These are phyloP conservation scores for Chaetoceros tenuissimus DNA, from an alignment of 108 stramenopile genomes.

Conservation along the genomic window DNA sequence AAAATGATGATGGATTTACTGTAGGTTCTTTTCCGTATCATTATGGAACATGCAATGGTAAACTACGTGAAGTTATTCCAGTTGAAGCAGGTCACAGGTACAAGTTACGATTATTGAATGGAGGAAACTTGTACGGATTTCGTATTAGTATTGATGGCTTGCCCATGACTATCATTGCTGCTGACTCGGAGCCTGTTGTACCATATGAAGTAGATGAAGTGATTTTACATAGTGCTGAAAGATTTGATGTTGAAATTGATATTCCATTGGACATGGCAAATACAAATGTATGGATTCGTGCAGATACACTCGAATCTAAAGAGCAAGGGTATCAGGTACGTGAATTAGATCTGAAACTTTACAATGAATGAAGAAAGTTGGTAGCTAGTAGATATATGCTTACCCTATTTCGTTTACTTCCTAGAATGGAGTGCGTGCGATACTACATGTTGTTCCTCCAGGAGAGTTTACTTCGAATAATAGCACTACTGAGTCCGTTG, in stretches of 20 bases:
- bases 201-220: slow-evolving; percentile 11
- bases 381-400: neutral
- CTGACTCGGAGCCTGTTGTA: slow-evolving; percentile 13
- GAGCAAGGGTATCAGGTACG: slow-evolving; percentile 11
- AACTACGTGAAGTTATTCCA: slow-evolving; percentile 13
- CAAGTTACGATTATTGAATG: slow-evolving; percentile 15
- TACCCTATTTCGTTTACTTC: too few relatives aligned
- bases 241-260: too few relatives aligned
- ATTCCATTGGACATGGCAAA: too few relatives aligned
- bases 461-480: too few relatives aligned
- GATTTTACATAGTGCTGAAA: slow-evolving; percentile 17
- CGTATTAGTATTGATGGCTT: slow-evolving; percentile 11
- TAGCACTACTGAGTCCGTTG: too few relatives aligned
- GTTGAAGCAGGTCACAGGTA: slow-evolving; percentile 9
- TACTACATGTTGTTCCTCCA: too few relatives aligned
- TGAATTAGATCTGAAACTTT: neutral
- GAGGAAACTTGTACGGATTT: slow-evolving; percentile 8
- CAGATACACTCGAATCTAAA: slow-evolving; percentile 15
- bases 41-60: slow-evolving; percentile 23
- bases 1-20: slow-evolving; percentile 15
- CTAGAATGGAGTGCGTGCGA: too few relatives aligned
- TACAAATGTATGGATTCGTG: slow-evolving; percentile 12
- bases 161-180: slow-evolving; percentile 17
- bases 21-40: slow-evolving; percentile 10
- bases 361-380: neutral